A percentile compares a stretch with the other conserved stretches of the same genome.
phyloP scores from a whole-genome alignment of 2,329 filamentous ascomycete genomes.

The Penicillium glabrum region DNA sequence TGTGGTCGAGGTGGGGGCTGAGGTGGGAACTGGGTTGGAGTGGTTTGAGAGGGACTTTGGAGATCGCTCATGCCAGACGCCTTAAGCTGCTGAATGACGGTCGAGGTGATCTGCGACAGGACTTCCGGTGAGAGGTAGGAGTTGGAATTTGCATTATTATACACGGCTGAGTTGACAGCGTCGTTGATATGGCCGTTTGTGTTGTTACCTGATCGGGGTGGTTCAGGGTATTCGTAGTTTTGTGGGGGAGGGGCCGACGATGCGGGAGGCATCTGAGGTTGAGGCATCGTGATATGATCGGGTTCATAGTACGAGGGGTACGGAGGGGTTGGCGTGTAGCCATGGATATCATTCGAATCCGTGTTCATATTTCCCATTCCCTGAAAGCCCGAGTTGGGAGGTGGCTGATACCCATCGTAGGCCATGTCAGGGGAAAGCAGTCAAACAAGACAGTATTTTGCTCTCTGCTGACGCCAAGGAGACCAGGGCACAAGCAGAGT shows the following conservation, averaged over 20 bases:
- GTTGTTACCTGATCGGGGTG: conserved; percentile 7
- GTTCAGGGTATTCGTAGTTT: not conserved
- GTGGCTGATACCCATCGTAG: conserved; percentile 43
- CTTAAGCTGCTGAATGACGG: conserved; percentile 60
- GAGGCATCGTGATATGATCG: conserved; percentile 37
- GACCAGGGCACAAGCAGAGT: not conserved
- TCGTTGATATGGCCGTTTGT: conserved; percentile 51
- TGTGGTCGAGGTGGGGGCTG: conserved; percentile 18
- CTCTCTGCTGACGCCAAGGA: not conserved
- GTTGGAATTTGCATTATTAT: conserved; percentile 51
- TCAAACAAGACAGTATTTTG: not conserved
- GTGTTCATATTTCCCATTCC: conserved; percentile 26
- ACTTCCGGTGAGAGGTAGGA: conserved; percentile 59
- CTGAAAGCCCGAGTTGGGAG: conserved; percentile 27
- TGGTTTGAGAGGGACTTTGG: conserved; percentile 28
- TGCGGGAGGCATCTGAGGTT: conserved; percentile 30
- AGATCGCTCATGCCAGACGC: conserved; percentile 41
- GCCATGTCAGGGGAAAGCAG: conserved; percentile 32
- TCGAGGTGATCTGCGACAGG: conserved; percentile 61
- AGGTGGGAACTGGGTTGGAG: conserved; percentile 6
- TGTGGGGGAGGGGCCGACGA: not conserved
- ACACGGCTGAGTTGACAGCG: conserved; percentile 58
- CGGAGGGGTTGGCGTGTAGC: conserved; percentile 29
- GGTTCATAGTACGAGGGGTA: conserved; percentile 34
- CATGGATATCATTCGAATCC: conserved; percentile 22